These are phyloP conservation scores for Penicillium subrubescens DNA, from an alignment of 495 filamentous ascomycete genomes.

Conservation along the genomic window DNA sequence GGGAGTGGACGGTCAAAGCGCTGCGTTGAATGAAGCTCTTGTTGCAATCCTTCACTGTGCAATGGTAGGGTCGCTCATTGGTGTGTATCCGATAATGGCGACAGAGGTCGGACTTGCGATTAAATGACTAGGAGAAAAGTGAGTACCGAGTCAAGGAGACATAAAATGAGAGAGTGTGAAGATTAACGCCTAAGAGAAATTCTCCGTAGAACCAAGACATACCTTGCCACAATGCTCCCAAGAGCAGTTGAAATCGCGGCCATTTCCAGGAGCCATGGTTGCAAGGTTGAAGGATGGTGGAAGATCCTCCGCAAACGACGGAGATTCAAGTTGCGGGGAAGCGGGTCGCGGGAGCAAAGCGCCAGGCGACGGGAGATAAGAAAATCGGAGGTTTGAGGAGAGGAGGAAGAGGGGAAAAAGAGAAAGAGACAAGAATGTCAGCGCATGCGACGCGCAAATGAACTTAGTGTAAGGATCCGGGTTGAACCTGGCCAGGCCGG, in stretches of 20 bases:
- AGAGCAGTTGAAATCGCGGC: constrained; percentile 50
- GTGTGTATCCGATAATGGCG: constrained; percentile 90
- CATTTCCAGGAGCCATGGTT: constrained; percentile 47
- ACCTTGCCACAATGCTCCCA: constrained; percentile 53
- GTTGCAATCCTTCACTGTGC: constrained; percentile 67
- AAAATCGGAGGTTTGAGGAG: not conserved
- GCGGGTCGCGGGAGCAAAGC: constrained; percentile 22
- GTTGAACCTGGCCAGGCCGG: constrained; percentile 26
- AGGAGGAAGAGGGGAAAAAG: not conserved
- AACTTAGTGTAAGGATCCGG: constrained; percentile 11
- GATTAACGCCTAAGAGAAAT: not conserved
- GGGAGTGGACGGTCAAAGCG: constrained; percentile 82
- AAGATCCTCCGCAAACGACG: constrained; percentile 4
- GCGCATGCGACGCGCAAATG: constrained; percentile 22
- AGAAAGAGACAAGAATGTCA: constrained; percentile 10
- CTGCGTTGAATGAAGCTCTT: constrained; percentile 92
- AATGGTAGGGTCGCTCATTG: constrained; percentile 82
- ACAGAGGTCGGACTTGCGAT: constrained; percentile 89
- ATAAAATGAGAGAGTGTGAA: not conserved
- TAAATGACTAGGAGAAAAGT: constrained; percentile 69
- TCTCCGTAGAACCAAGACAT: constrained; percentile 6
- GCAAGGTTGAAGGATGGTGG: not conserved
- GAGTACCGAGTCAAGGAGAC: constrained; percentile 1
- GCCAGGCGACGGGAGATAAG: constrained; percentile 6
- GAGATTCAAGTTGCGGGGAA: constrained; percentile 20